Evolutionary conservation across 805 yeast species (phyloP), one percentile per base, ranked within the genome.

Genomic region (Blastobotrys mokoenaii): DNA sequence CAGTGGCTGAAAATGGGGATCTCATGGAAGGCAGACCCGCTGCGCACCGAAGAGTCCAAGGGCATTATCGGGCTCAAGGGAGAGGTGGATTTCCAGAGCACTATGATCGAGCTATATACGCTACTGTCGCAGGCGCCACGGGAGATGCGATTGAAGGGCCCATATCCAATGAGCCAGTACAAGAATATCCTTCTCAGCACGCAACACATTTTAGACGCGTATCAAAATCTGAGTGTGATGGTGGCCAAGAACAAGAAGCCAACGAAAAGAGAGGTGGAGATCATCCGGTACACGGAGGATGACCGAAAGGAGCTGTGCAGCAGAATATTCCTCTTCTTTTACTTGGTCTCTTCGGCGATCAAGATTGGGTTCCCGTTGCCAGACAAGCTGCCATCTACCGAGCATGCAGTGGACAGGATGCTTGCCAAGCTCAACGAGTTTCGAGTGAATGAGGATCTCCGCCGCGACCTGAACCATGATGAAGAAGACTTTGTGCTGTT

Each of bases 1-100:
- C 67, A 84, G 17, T 86, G 95, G 95, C 66, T 86, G 35, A 68
- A 88, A 38, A 72, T 85, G 73, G 95, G 95, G 1, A 72, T 86
- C 17, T 71, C 80, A 7, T 85, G 94, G 95, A 81, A 80, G 52
- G 67, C 79, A 41, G 90, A 84, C 51, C 87, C 89, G 1, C 63
- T 85, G 11, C 27, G 27, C 27, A 7, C 49, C 73, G 70, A 38
- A 48, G 43, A 32, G 39, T 41, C 27, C 30, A 34, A 37, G 27
- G 41, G 31, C 7, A n/a, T 31, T 29, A 22, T 48, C 0, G 68
- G 67, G 1, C 52, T 63, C 12, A 40, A 50, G 14, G 55, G 57
- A 10, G 62, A 64, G 41, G 55, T 60, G 18, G 66, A 77, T 61
- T 57, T 81, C 29, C 79, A 80, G 51, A 64, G 66, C 9, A 69